Base-by-base conservation (phyloP, 2,329 filamentous ascomycete species). In the Microdochium nivale region DNA sequence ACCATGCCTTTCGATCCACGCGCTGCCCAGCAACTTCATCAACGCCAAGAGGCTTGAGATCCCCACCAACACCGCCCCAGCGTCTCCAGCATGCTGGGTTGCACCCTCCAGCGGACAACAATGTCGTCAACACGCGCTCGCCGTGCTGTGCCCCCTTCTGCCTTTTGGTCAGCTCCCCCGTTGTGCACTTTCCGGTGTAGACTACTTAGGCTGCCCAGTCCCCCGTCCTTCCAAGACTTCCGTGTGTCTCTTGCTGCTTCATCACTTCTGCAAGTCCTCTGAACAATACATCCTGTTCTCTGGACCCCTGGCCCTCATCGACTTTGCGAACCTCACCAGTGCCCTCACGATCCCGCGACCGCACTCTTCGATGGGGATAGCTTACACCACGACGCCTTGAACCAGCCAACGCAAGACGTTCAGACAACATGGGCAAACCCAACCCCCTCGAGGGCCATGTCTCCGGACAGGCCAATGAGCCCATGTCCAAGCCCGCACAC, bases 401-500 rank as follows among this genome's bases (percentile, higher is more conserved):
- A 44, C 8, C 40, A 44, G 40, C 40, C 14, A 44, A 7, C n/a
- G 10, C 40, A 21, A 44, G 40, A 16, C 40, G 40, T 44, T 23
- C 40, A 19, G 19, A 10, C 40, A 44, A 21, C 14, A 44, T 44
- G 40, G 40, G 40, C 40, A 44, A 44, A 19, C 40, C 40, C 3
- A 44, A 44, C 40, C 40, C 40, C 21, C 40, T 44, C 13, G 40
- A 44, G 21, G 40, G 40, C 50, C 68, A 69, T 51, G 53, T 70
- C 54, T 70, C 70, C 19, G 71, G 71, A 51, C 71, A 74, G 60
- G 65, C 70, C 52, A 74, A 74, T 56, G 65, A 64, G 51, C 79
- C 78, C 33, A 67, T 88, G 37, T 78, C 80, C 9, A 70, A 72
- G 32, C 84, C 84, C 14, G 81, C 67, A 43, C 65, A 70, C 53